A percentile compares a stretch with the other conserved stretches of the same genome.
Evolutionary conservation across 2,329 filamentous ascomycete genomes (phyloP).

Genomic region (Fusarium acutatum): DNA sequence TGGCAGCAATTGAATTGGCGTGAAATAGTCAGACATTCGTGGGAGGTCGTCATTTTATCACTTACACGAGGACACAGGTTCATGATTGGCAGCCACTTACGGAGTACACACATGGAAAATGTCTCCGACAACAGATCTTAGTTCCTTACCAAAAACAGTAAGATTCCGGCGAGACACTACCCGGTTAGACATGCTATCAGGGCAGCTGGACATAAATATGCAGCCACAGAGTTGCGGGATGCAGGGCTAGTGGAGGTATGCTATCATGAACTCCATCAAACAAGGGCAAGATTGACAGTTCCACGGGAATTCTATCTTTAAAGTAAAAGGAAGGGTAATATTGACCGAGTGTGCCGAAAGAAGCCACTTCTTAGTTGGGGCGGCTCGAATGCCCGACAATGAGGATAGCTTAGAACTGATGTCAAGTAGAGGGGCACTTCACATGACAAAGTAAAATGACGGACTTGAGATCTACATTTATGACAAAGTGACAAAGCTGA

Average conservation of each 20-base stretch:
- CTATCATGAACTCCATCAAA: not conserved
- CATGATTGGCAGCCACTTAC: not conserved
- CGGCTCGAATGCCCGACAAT: too few species aligned
- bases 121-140: not conserved
- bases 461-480: not conserved
- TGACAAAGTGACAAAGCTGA: not conserved
- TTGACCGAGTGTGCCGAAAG: not conserved
- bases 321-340: not conserved
- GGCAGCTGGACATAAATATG: not conserved
- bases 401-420: not conserved
- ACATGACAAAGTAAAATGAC: not conserved
- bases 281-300: not conserved
- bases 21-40: not conserved
- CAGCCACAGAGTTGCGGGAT: not conserved
- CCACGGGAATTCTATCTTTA: not conserved
- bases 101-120: not conserved
- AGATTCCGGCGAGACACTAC: conserved; percentile 1
- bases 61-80: not conserved
- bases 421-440: not conserved
- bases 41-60: not conserved
- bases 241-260: not conserved
- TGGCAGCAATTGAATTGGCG: not conserved
- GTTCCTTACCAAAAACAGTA: not conserved
- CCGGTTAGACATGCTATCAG: not conserved
- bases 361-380: not conserved